These are phyloP conservation scores for Akanthomyces dipterigenus DNA, from an alignment of 2,329 filamentous ascomycete genomes.

Conservation along the genomic window DNA sequence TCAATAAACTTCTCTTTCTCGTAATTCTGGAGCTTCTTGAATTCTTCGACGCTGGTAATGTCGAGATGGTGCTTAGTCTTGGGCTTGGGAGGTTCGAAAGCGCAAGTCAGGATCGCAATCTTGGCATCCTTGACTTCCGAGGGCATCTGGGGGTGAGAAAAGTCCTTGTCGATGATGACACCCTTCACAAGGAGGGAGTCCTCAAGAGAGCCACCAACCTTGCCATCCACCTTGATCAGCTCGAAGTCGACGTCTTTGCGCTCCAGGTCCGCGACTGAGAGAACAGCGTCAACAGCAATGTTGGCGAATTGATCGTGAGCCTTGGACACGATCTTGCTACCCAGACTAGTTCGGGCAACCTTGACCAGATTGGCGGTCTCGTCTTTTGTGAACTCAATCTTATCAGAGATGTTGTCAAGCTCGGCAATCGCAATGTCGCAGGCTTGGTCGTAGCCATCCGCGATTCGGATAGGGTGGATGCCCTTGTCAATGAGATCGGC, in stretches of 20 bases:
- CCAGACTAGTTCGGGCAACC: constrained; percentile 91
- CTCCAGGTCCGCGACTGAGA: constrained; percentile 92
- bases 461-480: constrained; percentile 97
- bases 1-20: constrained; percentile 94
- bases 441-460: constrained; percentile 94
- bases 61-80: constrained; percentile 99
- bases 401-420: constrained; percentile 88
- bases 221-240: constrained; percentile 98
- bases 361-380: constrained; percentile 83
- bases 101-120: constrained; percentile 94
- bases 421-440: constrained; percentile 94
- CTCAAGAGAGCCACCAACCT: constrained; percentile 89
- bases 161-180: constrained; percentile 99
- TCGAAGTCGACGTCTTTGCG: constrained; percentile 98
- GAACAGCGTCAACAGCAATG: constrained; percentile 93
- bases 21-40: constrained; percentile 94
- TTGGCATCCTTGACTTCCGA: constrained; percentile 92
- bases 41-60: constrained; percentile 94
- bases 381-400: constrained; percentile 74
- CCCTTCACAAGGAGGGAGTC: constrained; percentile 94
- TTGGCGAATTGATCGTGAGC: constrained; percentile 97
- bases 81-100: constrained; percentile 97
- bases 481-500: constrained; percentile 99
- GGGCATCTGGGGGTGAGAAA: constrained; percentile 98
- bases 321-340: constrained; percentile 98